Conservation (phyloP, 2,329 filamentous ascomycete genomes). For the Trichoderma sp. region DNA sequence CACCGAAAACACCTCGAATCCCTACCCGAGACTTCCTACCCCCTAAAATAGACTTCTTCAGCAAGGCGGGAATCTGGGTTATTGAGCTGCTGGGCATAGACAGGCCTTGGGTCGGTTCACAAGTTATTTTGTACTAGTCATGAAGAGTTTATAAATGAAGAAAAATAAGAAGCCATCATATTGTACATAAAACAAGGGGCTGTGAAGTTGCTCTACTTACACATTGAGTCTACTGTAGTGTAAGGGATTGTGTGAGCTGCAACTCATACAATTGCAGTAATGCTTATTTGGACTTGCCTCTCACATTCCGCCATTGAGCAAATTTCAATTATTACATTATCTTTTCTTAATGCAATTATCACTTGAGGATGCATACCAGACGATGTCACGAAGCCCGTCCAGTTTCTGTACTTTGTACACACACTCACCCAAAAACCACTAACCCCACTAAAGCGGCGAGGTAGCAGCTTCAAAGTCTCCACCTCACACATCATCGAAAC, state of each 20-base stretch:
- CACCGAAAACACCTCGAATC: conserved; percentile 82
- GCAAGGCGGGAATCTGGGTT: conserved; percentile 7
- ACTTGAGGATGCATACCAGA: no score
- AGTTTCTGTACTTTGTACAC: neutral
- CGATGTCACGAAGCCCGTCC: neutral
- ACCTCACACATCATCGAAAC: conserved; percentile 27
- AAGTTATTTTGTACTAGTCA: conserved; percentile 15
- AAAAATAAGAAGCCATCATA: neutral
- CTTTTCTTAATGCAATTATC: neutral
- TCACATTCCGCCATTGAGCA: neutral
- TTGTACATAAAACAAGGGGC: conserved; percentile 14
- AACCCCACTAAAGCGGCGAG: conserved; percentile 18
- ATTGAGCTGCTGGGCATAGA: conserved; percentile 5
- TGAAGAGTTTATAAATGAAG: conserved; percentile 1
- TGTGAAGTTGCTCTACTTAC: neutral
- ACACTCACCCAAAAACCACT: neutral
- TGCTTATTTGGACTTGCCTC: neutral
- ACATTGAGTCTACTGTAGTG: neutral
- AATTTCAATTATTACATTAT: neutral
- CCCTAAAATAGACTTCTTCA: conserved; percentile 55
- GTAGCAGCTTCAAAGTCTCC: conserved; percentile 25
- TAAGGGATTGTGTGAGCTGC: neutral
- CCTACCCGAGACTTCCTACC: conserved; percentile 76
- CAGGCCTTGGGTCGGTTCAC: neutral
- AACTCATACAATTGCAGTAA: neutral